These are phyloP conservation scores for Nitzschia sp. DNA, from an alignment of 108 stramenopile species.

Conservation along the genomic window DNA sequence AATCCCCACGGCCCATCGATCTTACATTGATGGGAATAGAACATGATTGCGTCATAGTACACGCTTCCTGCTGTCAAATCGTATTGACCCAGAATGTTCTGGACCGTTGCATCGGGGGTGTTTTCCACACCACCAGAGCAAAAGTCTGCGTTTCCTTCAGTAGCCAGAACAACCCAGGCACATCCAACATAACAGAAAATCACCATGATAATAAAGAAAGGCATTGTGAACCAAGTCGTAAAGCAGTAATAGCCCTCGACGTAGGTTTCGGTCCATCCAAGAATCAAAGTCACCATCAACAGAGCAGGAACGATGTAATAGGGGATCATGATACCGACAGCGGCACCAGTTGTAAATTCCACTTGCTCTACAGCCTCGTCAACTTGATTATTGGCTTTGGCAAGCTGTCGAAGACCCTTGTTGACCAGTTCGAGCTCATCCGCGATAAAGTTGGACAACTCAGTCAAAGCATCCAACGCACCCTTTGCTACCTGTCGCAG, in stretches of 20 bases:
- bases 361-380: not conserved
- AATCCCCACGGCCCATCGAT: slow-evolving; percentile 33
- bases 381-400: slow-evolving; percentile 5
- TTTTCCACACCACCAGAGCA: slow-evolving; percentile 22
- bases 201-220: slow-evolving; percentile 33
- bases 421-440: slow-evolving; percentile 17
- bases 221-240: slow-evolving; percentile 33
- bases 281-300: slow-evolving; percentile 30
- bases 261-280: slow-evolving; percentile 37
- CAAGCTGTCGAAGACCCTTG: slow-evolving; percentile 7
- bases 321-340: slow-evolving; percentile 27
- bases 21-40: slow-evolving; percentile 29
- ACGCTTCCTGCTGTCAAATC: slow-evolving; percentile 1
- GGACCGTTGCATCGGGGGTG: slow-evolving; percentile 31
- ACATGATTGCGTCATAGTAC: slow-evolving; percentile 27
- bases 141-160: slow-evolving; percentile 34
- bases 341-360: slow-evolving; percentile 15
- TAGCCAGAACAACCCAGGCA: slow-evolving; percentile 3
- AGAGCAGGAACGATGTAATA: slow-evolving; percentile 34
- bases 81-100: slow-evolving; percentile 24
- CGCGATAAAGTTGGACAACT: slow-evolving; percentile 32
- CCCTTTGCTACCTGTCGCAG: slow-evolving; percentile 13
- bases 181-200: slow-evolving; percentile 12
- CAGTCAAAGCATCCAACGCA: slow-evolving; percentile 19
- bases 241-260: slow-evolving; percentile 10